Percentiles rank a stretch among this genome's conserved stretches.
Evolutionary conservation across 139 green algal species (phyloP).

Genomic region (Coelastrella sp.): DNA sequence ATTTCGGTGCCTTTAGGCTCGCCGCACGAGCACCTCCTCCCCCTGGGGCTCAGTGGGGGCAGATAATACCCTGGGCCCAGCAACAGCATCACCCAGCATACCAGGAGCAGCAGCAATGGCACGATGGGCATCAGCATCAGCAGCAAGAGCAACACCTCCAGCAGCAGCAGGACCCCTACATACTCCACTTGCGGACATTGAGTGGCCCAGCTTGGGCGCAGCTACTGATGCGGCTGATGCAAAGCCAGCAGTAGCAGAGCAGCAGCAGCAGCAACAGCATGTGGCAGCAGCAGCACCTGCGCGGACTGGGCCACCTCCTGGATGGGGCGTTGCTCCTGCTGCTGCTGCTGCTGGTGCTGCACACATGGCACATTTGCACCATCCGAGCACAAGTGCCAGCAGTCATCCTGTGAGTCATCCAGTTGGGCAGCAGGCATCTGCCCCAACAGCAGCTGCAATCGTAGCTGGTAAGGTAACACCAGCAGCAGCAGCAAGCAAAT

Average conservation of each 20-base stretch:
- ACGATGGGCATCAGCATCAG: conserved; percentile 19
- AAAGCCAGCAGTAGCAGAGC: neutral
- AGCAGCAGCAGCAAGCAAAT: neutral
- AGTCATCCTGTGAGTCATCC: conserved; percentile 23
- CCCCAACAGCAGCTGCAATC: neutral
- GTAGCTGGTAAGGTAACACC: conserved; percentile 9
- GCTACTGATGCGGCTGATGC: neutral
- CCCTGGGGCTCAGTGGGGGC: conserved; percentile 23
- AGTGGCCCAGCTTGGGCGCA: conserved; percentile 35
- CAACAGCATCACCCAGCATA: neutral
- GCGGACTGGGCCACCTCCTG: neutral
- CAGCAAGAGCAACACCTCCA: neutral
- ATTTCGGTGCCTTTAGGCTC: neutral
- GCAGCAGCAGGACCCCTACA: conserved; percentile 3
- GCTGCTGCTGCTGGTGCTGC: neutral
- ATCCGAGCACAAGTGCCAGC: conserved; percentile 25
- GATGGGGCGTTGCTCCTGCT: neutral
- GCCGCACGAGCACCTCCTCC: neutral
- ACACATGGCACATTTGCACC: neutral
- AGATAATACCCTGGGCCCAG: neutral
- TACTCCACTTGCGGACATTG: conserved; percentile 33
- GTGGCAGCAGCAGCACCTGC: neutral
- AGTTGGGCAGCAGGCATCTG: neutral
- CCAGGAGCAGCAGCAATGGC: conserved; percentile 17
- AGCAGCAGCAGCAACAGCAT: conserved; percentile 11